Evolutionary conservation across 495 filamentous ascomycete species (phyloP).

Genomic region (Corynascus novoguineensis): DNA sequence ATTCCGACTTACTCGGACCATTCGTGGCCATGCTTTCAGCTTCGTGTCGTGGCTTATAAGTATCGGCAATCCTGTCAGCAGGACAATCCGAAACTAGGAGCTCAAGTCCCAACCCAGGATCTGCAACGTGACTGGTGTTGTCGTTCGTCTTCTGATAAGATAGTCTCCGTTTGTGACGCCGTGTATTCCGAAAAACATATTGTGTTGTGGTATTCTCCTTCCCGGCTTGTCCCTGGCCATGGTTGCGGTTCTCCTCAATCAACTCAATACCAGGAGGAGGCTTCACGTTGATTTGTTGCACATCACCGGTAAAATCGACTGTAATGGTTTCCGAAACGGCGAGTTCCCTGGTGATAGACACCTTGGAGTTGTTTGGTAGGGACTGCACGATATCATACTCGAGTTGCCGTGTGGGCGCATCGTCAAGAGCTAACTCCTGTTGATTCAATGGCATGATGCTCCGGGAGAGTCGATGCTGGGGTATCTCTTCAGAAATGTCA

Average conservation of each 20-base stretch:
- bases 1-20: too few relatives aligned
- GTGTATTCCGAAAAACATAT: slow-evolving; percentile 30
- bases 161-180: slow-evolving; percentile 34
- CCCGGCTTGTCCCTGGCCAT: not conserved
- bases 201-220: slow-evolving; percentile 3
- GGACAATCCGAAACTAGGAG: slow-evolving; percentile 13
- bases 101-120: not conserved
- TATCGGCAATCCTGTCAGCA: slow-evolving; percentile 6
- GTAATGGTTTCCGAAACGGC: slow-evolving; percentile 65
- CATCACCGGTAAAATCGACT: slow-evolving; percentile 63
- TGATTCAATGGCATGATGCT: not conserved
- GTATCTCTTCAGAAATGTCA: slow-evolving; percentile 49
- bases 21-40: not conserved
- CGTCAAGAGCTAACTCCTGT: slow-evolving; percentile 28
- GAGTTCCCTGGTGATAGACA: slow-evolving; percentile 60
- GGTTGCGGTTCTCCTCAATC: slow-evolving; percentile 44
- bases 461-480: slow-evolving; percentile 29
- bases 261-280: slow-evolving; percentile 64
- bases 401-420: slow-evolving; percentile 38
- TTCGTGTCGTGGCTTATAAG: not conserved
- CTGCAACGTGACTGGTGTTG: slow-evolving; percentile 26
- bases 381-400: slow-evolving; percentile 42
- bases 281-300: slow-evolving; percentile 51
- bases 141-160: slow-evolving; percentile 34
- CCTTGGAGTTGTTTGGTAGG: slow-evolving; percentile 44